phyloP scores from a whole-genome alignment of 2,329 filamentous ascomycete genomes.

The Berkeleyomyces rouxiae region DNA sequence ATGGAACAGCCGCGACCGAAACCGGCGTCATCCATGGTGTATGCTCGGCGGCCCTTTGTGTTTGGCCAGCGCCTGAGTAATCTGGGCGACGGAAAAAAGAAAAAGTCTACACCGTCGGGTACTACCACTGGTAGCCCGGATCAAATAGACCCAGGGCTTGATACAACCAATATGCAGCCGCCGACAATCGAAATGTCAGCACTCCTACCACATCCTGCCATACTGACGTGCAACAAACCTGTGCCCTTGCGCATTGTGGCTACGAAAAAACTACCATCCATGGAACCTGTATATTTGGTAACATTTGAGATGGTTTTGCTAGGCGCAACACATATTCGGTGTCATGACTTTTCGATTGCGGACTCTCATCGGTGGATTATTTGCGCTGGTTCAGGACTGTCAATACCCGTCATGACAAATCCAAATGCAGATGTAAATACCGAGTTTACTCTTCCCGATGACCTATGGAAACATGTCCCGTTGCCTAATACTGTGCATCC shows the following conservation, averaged over 20 bases:
- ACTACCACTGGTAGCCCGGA: neutral
- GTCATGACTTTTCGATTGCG: conserved; percentile 54
- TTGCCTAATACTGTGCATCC: conserved; percentile 79
- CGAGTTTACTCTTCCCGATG: conserved; percentile 52
- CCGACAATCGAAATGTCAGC: conserved; percentile 63
- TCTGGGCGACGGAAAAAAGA: neutral
- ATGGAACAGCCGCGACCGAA: conserved; percentile 71
- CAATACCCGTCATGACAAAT: conserved; percentile 46
- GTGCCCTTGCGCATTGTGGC: conserved; percentile 66
- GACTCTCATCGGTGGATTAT: conserved; percentile 66
- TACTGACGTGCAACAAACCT: conserved; percentile 77
- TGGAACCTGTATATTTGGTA: conserved; percentile 56
- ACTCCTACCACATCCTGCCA: conserved; percentile 68
- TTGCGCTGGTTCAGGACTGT: conserved; percentile 52
- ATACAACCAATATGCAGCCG: conserved; percentile 21
- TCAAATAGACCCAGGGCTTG: neutral
- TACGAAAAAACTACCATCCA: conserved; percentile 54
- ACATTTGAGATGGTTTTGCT: conserved; percentile 70
- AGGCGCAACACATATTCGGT: conserved; percentile 61
- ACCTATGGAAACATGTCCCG: conserved; percentile 53
- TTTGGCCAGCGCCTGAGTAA: conserved; percentile 29
- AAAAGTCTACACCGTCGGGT: conserved; percentile 10
- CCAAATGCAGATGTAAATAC: conserved; percentile 40
- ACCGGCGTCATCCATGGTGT: conserved; percentile 58
- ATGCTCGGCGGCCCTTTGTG: conserved; percentile 54